Evolutionary conservation across 78 protist genomes (phyloP), one percentile per base, ranked within the genome.

Genomic region (Thecamonas trahens): DNA sequence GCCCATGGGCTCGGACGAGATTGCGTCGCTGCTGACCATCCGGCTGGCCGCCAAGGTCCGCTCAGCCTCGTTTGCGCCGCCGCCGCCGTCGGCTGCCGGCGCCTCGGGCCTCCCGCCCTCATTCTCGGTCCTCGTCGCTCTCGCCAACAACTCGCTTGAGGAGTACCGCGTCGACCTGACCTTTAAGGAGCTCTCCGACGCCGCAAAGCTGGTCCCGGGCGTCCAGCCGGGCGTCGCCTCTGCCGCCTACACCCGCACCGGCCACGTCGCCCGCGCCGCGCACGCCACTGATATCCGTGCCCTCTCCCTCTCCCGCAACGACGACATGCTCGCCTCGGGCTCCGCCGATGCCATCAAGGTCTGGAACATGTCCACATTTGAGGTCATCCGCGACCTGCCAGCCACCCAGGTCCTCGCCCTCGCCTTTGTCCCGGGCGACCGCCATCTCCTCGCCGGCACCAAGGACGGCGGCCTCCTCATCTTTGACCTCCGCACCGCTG

Each of bases 401-500:
- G 53, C 74, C 17, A 93, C 88, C 35, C 90, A 89, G 66, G 90
- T 77, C 38, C 63, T 88, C 8, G 78, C 92, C 65, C 35, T 32
- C 40, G 34, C 66, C 26, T 88, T 91, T 47, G 85, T 74, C 24
- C 93, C 93, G 2, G 98, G 94, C 14, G 70, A 89, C 67, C 53
- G 87, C 34, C 87, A 91, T 52, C 74, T 75, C 24, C 42, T 89
- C 5, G 64, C 85, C 17, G 99, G 99, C 34, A 94, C 96, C 53
- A 91, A 90, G 76, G 37, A 34, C 6, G 99, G 99, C n/a, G 44
- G 53, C 4, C 44, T 95, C 11, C 82, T 74, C 35, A 32, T 94
- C n/a, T 81, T 67, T 55, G 93, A 85, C 26, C 15, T 95, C 61
- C 61, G 86, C 15, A 15, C 84, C 0, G 83, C 89, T 2, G 83